phyloP scores from a whole-genome alignment of 2,329 filamentous ascomycete species.

The Paecilomyces variotii region DNA sequence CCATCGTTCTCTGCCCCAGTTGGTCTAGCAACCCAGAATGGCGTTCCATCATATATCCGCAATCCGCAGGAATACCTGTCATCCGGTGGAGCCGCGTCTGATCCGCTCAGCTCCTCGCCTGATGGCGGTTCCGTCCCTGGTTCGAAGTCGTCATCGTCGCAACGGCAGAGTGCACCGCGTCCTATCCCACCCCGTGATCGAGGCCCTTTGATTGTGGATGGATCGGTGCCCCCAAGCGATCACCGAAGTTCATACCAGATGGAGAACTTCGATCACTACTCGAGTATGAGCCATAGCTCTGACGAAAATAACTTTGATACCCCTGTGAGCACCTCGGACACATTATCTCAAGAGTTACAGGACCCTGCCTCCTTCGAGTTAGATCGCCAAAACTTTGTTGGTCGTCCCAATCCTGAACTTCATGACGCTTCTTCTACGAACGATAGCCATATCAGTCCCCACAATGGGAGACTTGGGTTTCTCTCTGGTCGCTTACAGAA shows the following conservation, averaged over 20 bases:
- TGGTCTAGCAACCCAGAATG: conserved; percentile 32
- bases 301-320: conserved; percentile 31
- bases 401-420: conserved; percentile 18
- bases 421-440: conserved; percentile 11
- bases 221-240: conserved; percentile 35
- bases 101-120: conserved; percentile 13
- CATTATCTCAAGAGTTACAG: conserved; percentile 30
- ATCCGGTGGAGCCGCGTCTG: conserved; percentile 14
- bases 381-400: conserved; percentile 20
- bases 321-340: conserved; percentile 29
- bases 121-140: conserved; percentile 16
- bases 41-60: conserved; percentile 26
- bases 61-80: conserved; percentile 28
- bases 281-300: conserved; percentile 30
- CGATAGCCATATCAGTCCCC: conserved; percentile 15
- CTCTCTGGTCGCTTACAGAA: conserved; percentile 31
- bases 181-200: conserved; percentile 21
- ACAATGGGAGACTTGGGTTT: conserved; percentile 22
- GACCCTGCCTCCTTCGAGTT: conserved; percentile 29
- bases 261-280: conserved; percentile 29
- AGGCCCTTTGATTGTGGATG: conserved; percentile 41
- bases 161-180: conserved; percentile 19
- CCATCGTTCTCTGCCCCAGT: conserved; percentile 30
- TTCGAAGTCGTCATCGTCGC: conserved; percentile 11
- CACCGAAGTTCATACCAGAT: conserved; percentile 22